Conservation (phyloP, 805 yeast genomes). For the Cyberlindnera maclurae region DNA sequence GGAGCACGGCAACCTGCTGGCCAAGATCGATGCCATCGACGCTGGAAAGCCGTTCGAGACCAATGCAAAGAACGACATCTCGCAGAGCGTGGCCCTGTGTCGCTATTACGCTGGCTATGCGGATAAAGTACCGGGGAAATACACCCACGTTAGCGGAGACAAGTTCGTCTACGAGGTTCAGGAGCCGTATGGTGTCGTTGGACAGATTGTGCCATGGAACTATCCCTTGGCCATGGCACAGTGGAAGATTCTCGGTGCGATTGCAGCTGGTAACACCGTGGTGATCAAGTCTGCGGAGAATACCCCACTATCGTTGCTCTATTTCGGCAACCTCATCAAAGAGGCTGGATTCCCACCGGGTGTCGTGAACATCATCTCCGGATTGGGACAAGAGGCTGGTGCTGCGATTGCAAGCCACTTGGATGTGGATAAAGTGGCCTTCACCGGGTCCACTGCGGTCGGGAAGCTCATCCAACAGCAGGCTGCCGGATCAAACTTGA, state of each 20-base stretch:
- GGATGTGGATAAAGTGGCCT: constrained; percentile 52
- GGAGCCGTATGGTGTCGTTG: constrained; percentile 77
- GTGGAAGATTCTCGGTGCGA: constrained; percentile 74
- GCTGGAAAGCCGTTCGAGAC: constrained; percentile 67
- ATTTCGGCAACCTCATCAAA: constrained; percentile 50
- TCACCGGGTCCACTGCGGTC: constrained; percentile 61
- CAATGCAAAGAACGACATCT: constrained; percentile 64
- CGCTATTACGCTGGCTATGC: constrained; percentile 71
- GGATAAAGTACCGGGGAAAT: constrained; percentile 59
- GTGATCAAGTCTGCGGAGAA: constrained; percentile 72
- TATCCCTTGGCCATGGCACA: constrained; percentile 75
- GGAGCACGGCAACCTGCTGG: constrained; percentile 52
- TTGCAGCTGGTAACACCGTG: constrained; percentile 69
- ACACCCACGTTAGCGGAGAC: constrained; percentile 56
- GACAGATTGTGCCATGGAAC: constrained; percentile 81
- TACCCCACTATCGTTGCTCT: constrained; percentile 67
- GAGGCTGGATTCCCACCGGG: constrained; percentile 77
- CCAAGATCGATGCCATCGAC: constrained; percentile 65
- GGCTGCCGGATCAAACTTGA: constrained; percentile 63
- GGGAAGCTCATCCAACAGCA: constrained; percentile 57
- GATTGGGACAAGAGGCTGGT: constrained; percentile 67
- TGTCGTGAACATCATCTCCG: constrained; percentile 66
- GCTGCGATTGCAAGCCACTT: constrained; percentile 54
- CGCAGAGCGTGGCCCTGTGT: constrained; percentile 52
- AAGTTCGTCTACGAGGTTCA: constrained; percentile 60